Evolutionary conservation across 2,329 filamentous ascomycete genomes (phyloP), one percentile per base, ranked within the genome.

Genomic region (Delphinella strobiligena): DNA sequence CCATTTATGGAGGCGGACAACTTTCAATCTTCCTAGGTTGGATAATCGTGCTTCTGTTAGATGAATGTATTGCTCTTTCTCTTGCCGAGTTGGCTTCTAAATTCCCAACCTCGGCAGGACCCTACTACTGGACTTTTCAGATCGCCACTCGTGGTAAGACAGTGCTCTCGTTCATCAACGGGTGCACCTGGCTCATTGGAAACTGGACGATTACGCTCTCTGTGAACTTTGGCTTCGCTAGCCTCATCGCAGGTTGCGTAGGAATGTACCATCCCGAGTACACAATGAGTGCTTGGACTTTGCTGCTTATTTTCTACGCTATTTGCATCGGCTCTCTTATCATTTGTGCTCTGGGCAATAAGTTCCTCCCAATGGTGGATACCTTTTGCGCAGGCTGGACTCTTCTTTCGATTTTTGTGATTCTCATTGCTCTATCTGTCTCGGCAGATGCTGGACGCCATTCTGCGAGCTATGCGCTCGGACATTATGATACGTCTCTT

Each of bases 181-280:
- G 81, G 43, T 87, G 82, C 81, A 63, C 53, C 14, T 87, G 82
- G 55, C 71, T 85, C 14, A 77, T 85, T 34, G 82, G 83, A 38
- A 87, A 87, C 61, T 80, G 85, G 58, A 84, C 79, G 44, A 87
- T 88, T 49, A 85, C 81, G 0, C 66, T 86, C 15, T 72, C 79
- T 17, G 81, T 87, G 52, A 83, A 84, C 64, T 87, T 86, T 50
- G 82, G 80, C 52, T 71, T 70, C 27, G 62, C 69, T 3, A 56
- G 65, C 11, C 69, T 78, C 34, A 59, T 76, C 24, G 66, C 67
- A 3, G 2, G 71, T 71, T 30, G 34, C 7, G 40, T 42, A 3
- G 40, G 34, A 24, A 67, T 78, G 47, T 77, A 69, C 48, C 66
- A 72, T 38, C 68, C 71, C 0, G 63, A 69, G 42, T 75, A 69